Evolutionary conservation across 192 early-diverging fungal genomes (phyloP), one percentile per base, ranked within the genome.

Genomic region (Coemansia biformis): DNA sequence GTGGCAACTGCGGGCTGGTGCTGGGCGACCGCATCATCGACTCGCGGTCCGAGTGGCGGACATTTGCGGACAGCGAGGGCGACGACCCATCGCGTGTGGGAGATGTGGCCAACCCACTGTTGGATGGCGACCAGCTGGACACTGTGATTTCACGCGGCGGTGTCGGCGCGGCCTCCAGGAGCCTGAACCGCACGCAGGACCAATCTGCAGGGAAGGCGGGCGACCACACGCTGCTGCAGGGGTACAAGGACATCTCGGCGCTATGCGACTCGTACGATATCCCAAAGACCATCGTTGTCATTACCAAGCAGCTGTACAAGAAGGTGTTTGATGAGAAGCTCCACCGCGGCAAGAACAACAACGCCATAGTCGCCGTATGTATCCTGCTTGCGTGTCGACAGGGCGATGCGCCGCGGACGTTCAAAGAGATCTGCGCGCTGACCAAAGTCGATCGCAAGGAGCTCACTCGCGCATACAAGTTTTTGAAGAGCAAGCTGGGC

Each of bases 21-120:
- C 78, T 96, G 9, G 89, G 89, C 13, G 83, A 91, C 60, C 79
- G 91, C 15, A 89, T 96, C 52, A 91, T 96, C 46, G 93, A 96
- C 62, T 93, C 91, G 16, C 81, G 93, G 5, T 89, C 86, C 0
- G 93, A 96, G 58, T 96, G 93, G 93, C 83, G 93, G 50, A 61
- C 59, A 3, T 61, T 61, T 51, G 49, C 43, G 3, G 43, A 61
- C 28, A 38, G 28, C 44, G 50, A 53, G 16, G 59, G 59, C 2
- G 49, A 51, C n/a, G 59, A 61, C 41, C 59, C 49, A 19, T 53
- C 50, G 16, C 59, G 59, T 17, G 59, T 61, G 3, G 59, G 59
- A 1, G 33, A 43, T 30, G 37, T 38, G 1, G 49, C 40, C 16
- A 61, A 54, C 45, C 50, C 49, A 19, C 45, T 61, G 10, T 38